Percentiles rank a stretch among this genome's conserved stretches.
These are phyloP conservation scores for Colletotrichum plurivorum DNA, from an alignment of 2,329 filamentous ascomycete genomes.

Conservation along the genomic window DNA sequence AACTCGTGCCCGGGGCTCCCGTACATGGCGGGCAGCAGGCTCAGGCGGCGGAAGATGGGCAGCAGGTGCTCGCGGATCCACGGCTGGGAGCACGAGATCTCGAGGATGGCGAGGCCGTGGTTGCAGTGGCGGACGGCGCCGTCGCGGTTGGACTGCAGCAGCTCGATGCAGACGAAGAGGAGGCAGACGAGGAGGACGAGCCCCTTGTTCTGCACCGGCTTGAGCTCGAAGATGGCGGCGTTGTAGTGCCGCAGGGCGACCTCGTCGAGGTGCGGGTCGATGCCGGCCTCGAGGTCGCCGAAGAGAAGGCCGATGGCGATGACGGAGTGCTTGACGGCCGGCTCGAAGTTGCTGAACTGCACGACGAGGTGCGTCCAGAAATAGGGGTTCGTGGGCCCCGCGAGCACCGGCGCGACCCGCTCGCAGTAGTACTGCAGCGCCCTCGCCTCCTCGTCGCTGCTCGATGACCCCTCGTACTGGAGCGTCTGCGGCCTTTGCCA, in stretches of 20 bases:
- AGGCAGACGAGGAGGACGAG: constrained; percentile 10
- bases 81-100: constrained; percentile 5
- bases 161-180: constrained; percentile 23
- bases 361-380: constrained; percentile 39
- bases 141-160: constrained; percentile 10
- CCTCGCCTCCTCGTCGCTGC: constrained; percentile 10
- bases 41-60: constrained; percentile 12
- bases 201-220: constrained; percentile 2
- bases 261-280: not conserved
- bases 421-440: constrained; percentile 27
- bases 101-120: constrained; percentile 20
- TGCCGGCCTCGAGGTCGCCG: constrained; percentile 1
- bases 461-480: not conserved
- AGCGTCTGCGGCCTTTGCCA: constrained; percentile 19
- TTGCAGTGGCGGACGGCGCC: constrained; percentile 8
- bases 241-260: constrained; percentile 40
- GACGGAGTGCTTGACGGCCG: constrained; percentile 22
- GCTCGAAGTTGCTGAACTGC: constrained; percentile 29
- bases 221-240: constrained; percentile 22
- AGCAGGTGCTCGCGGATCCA: constrained; percentile 8
- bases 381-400: constrained; percentile 30
- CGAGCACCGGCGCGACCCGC: constrained; percentile 24
- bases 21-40: not conserved
- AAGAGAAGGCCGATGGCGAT: constrained; percentile 41
- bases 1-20: not conserved